A percentile compares a stretch with the other conserved stretches of the same genome.
phyloP scores from a whole-genome alignment of 116 monocot species.

The Zostera marina region DNA sequence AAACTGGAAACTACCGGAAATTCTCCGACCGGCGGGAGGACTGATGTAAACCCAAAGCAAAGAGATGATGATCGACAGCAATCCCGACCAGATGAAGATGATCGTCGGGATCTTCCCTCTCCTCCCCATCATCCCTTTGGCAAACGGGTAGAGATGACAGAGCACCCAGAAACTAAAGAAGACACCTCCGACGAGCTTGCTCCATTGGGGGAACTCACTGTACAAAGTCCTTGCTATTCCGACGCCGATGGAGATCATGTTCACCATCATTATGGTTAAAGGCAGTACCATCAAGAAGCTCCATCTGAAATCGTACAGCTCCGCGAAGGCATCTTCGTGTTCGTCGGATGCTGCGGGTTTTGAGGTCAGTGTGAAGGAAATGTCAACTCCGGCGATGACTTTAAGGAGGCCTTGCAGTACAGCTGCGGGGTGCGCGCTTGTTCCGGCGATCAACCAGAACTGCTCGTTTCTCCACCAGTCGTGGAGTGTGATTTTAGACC shows the following conservation, averaged over 20 bases:
- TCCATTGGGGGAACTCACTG: constrained; percentile 79
- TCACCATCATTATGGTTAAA: constrained; percentile 92
- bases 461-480: constrained; percentile 99
- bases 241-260: constrained; percentile 68
- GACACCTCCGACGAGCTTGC: constrained; percentile 70
- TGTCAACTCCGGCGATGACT: constrained; percentile 84
- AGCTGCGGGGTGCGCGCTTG: constrained; percentile 89
- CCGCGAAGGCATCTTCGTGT: constrained; percentile 39
- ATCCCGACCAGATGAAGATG: constrained; percentile 75
- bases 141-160: constrained; percentile 83
- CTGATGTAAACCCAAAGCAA: constrained; percentile 86
- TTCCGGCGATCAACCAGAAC: constrained; percentile 98
- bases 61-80: constrained; percentile 60
- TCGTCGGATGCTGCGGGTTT: constrained; percentile 32
- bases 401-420: constrained; percentile 93
- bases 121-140: constrained; percentile 90
- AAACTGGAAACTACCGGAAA: constrained; percentile 34
- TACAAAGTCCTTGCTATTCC: constrained; percentile 61
- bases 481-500: constrained; percentile 86
- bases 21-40: constrained; percentile 40
- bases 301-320: constrained; percentile 78
- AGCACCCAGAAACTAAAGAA: constrained; percentile 98
- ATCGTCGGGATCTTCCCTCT: constrained; percentile 79
- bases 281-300: constrained; percentile 96
- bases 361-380: constrained; percentile 84